Conservation (phyloP, 1,284 basidiomycete species). For the Boletus holoroseus region DNA sequence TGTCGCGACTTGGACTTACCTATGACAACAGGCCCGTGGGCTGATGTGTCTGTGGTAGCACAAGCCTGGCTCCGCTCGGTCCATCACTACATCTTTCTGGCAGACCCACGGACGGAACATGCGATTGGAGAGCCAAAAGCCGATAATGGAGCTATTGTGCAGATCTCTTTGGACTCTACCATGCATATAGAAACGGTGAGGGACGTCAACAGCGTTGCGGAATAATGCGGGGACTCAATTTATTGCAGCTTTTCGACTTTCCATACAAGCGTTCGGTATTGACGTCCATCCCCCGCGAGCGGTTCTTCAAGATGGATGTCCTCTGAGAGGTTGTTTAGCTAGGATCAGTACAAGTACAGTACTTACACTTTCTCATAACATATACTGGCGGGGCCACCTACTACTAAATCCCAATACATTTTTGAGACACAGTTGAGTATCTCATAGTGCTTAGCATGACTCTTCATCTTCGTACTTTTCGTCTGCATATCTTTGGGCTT, state of each 20-base stretch:
- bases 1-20: background rate
- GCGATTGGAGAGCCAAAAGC: conserved; percentile 46
- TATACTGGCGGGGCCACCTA: no score
- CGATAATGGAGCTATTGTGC: conserved; percentile 35
- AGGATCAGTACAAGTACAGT: background rate
- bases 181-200: conserved; percentile 37
- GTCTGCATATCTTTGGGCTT: no score
- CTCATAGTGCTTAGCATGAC: no score
- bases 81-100: conserved; percentile 46
- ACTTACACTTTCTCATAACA: no score
- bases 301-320: conserved; percentile 31
- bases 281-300: conserved; percentile 26
- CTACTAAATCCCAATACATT: no score
- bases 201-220: background rate
- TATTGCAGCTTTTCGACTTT: conserved; percentile 31
- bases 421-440: no score
- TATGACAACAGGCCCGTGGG: background rate
- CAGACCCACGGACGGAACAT: conserved; percentile 43
- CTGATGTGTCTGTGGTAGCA: conserved; percentile 28
- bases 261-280: conserved; percentile 34
- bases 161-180: conserved; percentile 26
- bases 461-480: no score
- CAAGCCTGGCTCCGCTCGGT: conserved; percentile 44
- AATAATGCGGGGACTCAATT: background rate
- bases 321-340: conserved; percentile 5